Conservation (phyloP, 306 rosid genomes). For the Carpinus fangiana region DNA sequence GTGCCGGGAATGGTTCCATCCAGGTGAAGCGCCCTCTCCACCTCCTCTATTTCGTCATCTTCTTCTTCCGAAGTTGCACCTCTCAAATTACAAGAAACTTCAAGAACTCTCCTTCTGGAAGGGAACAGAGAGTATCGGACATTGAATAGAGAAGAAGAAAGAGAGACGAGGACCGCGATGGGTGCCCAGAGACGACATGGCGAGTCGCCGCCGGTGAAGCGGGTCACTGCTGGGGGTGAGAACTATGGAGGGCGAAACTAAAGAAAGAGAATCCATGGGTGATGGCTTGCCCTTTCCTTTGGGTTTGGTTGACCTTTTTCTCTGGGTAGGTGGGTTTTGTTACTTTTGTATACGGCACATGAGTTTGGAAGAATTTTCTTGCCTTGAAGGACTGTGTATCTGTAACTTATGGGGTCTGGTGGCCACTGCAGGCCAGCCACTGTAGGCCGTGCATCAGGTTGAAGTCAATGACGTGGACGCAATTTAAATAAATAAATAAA, state of each 20-base stretch:
- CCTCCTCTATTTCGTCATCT: conserved; percentile 43
- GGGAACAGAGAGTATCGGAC: conserved; percentile 14
- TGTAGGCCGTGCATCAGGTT: no score
- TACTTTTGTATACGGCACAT: not conserved
- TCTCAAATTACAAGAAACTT: conserved; percentile 35
- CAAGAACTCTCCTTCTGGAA: conserved; percentile 20
- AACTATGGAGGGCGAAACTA: conserved; percentile 66
- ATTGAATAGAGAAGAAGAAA: conserved; percentile 15
- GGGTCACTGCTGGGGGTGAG: conserved; percentile 58
- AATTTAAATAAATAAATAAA: no score
- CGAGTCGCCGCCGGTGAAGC: conserved; percentile 38
- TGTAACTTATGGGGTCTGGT: not conserved
- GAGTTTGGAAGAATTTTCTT: conserved; percentile 14
- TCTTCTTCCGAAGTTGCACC: conserved; percentile 23
- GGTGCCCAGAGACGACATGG: conserved; percentile 22
- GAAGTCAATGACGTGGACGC: no score
- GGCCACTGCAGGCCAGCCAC: no score
- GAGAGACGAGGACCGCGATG: conserved; percentile 25
- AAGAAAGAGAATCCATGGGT: conserved; percentile 82
- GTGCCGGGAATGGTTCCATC: conserved; percentile 79
- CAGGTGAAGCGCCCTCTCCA: conserved; percentile 75
- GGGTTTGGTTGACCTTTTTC: not conserved
- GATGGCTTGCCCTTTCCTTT: not conserved
- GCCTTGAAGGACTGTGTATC: conserved; percentile 27
- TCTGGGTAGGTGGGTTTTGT: not conserved